Conservation (phyloP, 352 stramenopile genomes). For the Phytophthora palmivora region DNA sequence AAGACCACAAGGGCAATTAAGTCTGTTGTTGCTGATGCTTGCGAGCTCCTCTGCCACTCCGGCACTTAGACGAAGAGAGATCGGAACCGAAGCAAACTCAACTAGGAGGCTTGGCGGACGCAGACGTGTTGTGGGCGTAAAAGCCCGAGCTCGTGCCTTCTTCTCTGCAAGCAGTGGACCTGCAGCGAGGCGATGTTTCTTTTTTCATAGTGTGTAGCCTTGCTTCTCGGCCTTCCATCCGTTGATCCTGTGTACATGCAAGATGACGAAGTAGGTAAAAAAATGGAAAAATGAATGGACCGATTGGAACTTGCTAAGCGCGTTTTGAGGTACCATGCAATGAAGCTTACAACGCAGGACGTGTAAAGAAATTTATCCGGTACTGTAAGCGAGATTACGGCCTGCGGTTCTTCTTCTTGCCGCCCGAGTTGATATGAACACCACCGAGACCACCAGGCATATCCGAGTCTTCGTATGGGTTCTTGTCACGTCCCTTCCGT, state of each 20-base stretch:
- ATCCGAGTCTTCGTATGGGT: constrained; percentile 95
- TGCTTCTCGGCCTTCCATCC: constrained; percentile 24
- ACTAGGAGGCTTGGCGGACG: constrained; percentile 28
- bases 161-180: constrained; percentile 25
- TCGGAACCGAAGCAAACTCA: constrained; percentile 32
- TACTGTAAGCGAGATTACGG: constrained; percentile 19
- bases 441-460: constrained; percentile 52
- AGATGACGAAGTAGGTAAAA: constrained; percentile 39
- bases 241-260: constrained; percentile 38
- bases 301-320: constrained; percentile 8
- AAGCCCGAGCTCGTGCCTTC: constrained; percentile 14
- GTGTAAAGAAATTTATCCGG: constrained; percentile 26
- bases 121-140: too few relatives aligned
- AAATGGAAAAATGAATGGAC: constrained; percentile 43
- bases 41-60: constrained; percentile 26
- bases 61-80: constrained; percentile 45
- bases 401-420: constrained; percentile 79
- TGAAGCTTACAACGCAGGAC: constrained; percentile 2
- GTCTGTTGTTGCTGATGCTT: constrained; percentile 16
- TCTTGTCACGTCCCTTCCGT: constrained; percentile 96
- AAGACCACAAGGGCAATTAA: constrained; percentile 88
- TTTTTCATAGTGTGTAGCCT: constrained; percentile 43
- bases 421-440: constrained; percentile 75
- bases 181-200: constrained; percentile 31
- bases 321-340: constrained; percentile 1